Evolutionary conservation across 306 rosid genomes (phyloP).

Genomic region (Spatholobus suberectus): DNA sequence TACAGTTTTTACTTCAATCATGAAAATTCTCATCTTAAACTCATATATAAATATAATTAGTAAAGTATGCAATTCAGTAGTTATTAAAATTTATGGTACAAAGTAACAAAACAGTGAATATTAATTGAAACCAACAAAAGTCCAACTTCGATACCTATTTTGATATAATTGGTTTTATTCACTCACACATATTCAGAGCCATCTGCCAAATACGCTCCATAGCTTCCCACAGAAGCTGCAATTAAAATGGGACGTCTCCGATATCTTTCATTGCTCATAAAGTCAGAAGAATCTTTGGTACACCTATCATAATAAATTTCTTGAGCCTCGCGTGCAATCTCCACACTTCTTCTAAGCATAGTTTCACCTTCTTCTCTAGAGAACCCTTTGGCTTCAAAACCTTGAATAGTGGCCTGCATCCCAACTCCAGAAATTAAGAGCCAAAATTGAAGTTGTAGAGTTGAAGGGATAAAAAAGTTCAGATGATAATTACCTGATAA

Average conservation of each 20-base stretch:
- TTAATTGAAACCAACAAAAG: neutral
- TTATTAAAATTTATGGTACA: neutral
- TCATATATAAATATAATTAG: neutral
- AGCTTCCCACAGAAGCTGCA: constrained; percentile 97
- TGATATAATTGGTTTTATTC: neutral
- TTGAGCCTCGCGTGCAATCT: constrained; percentile 80
- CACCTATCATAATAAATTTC: constrained; percentile 66
- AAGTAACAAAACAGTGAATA: neutral
- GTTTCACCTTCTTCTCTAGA: constrained; percentile 69
- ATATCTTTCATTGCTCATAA: constrained; percentile 40
- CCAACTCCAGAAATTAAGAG: neutral
- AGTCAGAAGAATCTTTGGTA: constrained; percentile 67
- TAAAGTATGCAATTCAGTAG: neutral
- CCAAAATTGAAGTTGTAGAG: neutral
- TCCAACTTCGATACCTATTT: neutral
- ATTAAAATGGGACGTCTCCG: constrained; percentile 61
- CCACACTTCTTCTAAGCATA: constrained; percentile 77
- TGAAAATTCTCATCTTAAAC: neutral
- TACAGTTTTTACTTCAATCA: neutral
- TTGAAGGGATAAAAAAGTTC: neutral
- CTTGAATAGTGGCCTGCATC: constrained; percentile 85
- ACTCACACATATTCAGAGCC: constrained; percentile 71
- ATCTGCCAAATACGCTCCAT: constrained; percentile 87
- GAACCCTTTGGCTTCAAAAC: constrained; percentile 86
- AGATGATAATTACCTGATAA: constrained; percentile 71